Conservation (phyloP, 73 alveolate species). For the Paramecium sexaurelia region DNA sequence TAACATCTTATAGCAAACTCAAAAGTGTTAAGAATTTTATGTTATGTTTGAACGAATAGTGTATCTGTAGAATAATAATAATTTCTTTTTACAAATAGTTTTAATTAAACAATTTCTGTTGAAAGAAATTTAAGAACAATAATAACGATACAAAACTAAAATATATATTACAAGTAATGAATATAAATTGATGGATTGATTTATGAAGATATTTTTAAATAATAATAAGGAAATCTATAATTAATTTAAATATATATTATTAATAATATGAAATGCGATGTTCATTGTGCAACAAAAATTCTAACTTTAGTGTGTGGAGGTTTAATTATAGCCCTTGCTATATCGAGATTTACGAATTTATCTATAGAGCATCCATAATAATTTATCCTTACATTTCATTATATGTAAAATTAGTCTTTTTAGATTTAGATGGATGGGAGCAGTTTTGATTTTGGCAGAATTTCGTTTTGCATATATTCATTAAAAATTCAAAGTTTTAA, state of each 20-base stretch:
- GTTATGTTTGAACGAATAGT: too few species aligned
- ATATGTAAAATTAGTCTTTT: background rate
- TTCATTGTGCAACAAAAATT: constrained; percentile 21
- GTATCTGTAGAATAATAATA: too few species aligned
- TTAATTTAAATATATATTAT: background rate
- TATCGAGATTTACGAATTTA: background rate
- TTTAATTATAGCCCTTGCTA: background rate
- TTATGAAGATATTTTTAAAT: background rate
- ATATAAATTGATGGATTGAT: background rate
- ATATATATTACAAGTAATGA: background rate
- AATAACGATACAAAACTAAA: too few species aligned
- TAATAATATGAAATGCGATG: constrained; percentile 8
- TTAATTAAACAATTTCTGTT: too few species aligned
- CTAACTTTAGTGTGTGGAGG: background rate
- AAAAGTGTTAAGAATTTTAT: too few species aligned
- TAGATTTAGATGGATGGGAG: constrained; percentile 41
- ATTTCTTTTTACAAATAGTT: too few species aligned
- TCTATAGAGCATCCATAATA: background rate
- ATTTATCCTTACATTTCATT: constrained; percentile 38
- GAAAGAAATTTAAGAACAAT: too few species aligned
- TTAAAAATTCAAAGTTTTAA: background rate
- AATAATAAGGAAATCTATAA: background rate
- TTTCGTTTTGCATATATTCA: constrained; percentile 32
- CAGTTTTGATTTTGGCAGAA: constrained; percentile 19
- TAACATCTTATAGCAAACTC: too few species aligned